Evolutionary conservation across 495 filamentous ascomycete genomes (phyloP), one percentile per base, ranked within the genome.

Genomic region (Patellaria atrata): DNA sequence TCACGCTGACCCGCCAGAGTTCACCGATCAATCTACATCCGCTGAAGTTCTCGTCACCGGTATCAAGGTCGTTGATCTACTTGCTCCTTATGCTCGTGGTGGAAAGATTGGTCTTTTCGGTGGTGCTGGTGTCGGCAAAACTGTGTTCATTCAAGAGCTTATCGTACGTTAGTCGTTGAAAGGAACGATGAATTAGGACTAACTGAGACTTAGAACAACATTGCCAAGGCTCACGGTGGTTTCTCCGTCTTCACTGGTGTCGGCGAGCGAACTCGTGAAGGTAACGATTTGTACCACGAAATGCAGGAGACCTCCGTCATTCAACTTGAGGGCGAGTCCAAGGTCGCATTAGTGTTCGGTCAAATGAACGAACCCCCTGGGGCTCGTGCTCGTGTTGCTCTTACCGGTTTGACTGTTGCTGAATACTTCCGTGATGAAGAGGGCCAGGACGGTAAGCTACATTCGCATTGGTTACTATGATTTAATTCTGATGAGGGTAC

Each of bases 31-130:
- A 72, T 84, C 89, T 40, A 97, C 89, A 50, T 66, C 70, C 44
- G 89, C 91, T 48, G 89, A 97, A 65, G 77, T 97, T 64, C 73
- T 97, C 46, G 79, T 94, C 52, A 97, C 89, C 50, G 89, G 89
- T 75, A 97, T 97, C 75, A 97, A 97, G 77, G 89, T 97, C 61
- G 89, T 97, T 63, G 89, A 97, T 60, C 69, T 97, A 47, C 73
- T 97, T 50, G 89, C 89, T 57, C 89, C 89, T 52, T 97, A 97
- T 63, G 89, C 89, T 65, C 89, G 89, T 86, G 89, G 89, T 80
- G 89, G 89, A 75, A 97, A 97, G 79, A 97, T 97, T 74, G 89
- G 89, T 82, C 91, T 97, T 57, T 97, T 97, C 68, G 89, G 89
- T 70, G 89, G 89, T 89, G 89, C 89, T 55, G 89, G 89, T 89